Evolutionary conservation across 805 yeast species (phyloP).

Genomic region (Sugiyamaella lignohabitans): DNA sequence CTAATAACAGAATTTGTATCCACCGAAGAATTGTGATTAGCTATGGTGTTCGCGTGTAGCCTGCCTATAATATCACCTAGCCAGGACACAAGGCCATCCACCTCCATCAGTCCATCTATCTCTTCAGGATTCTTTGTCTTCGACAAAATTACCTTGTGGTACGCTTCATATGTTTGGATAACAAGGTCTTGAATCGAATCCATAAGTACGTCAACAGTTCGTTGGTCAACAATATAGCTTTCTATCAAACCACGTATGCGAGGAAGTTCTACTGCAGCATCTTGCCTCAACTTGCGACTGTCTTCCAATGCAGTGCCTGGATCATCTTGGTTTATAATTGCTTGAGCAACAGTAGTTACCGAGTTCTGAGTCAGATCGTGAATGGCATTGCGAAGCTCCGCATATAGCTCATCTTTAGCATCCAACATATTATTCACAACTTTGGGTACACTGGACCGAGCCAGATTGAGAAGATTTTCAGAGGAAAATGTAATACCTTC

Average conservation of each 20-base stretch:
- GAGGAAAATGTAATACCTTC: slow-evolving; percentile 24
- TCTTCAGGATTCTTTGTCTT: slow-evolving; percentile 22
- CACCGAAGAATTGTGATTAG: neutral
- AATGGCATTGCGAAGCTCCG: slow-evolving; percentile 64
- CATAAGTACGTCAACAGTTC: slow-evolving; percentile 45
- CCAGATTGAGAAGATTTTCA: slow-evolving; percentile 41
- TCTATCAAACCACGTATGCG: slow-evolving; percentile 46
- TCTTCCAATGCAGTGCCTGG: slow-evolving; percentile 30
- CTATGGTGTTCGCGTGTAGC: slow-evolving; percentile 3
- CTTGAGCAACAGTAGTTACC: slow-evolving; percentile 42
- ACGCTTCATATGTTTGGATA: slow-evolving; percentile 50
- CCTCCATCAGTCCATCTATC: slow-evolving; percentile 51
- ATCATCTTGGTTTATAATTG: slow-evolving; percentile 30
- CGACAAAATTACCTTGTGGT: slow-evolving; percentile 35
- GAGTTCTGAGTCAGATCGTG: slow-evolving; percentile 61
- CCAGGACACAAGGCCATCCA: slow-evolving; percentile 52
- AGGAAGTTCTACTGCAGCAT: slow-evolving; percentile 50
- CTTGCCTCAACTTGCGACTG: slow-evolving; percentile 40
- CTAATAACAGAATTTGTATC: too few species aligned
- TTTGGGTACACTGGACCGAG: slow-evolving; percentile 66
- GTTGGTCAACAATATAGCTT: slow-evolving; percentile 50
- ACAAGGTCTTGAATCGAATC: slow-evolving; percentile 64
- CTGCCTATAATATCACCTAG: slow-evolving; percentile 34
- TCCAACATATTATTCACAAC: slow-evolving; percentile 79
- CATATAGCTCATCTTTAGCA: slow-evolving; percentile 64